phyloP scores from a whole-genome alignment of 2,329 filamentous ascomycete species.

The Chaetomium sp. region DNA sequence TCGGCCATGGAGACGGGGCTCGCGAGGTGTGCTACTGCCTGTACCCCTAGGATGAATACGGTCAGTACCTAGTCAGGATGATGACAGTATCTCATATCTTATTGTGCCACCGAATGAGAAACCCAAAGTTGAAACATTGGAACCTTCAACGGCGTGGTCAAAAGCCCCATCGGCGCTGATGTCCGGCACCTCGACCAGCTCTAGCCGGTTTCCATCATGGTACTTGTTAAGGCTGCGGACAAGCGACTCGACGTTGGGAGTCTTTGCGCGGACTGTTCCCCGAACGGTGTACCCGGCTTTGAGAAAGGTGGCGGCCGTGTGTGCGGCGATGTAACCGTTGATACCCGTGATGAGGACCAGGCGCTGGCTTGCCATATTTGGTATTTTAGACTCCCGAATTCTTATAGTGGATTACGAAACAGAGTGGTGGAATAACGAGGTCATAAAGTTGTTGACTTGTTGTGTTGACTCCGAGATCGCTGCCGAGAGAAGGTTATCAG shows the following conservation, averaged over 20 bases:
- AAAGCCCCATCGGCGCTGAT: conserved; percentile 24
- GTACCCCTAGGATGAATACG: conserved; percentile 10
- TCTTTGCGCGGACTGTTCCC: conserved; percentile 26
- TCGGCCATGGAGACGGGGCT: conserved; percentile 28
- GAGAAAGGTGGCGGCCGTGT: conserved; percentile 29
- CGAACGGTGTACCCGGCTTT: conserved; percentile 28
- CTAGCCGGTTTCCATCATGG: conserved; percentile 22
- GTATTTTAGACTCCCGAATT: background rate
- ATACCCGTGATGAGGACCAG: conserved; percentile 30
- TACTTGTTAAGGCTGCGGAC: conserved; percentile 10
- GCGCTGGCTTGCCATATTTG: conserved; percentile 6
- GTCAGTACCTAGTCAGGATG: too few relatives aligned
- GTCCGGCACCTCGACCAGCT: conserved; percentile 28
- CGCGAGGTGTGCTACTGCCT: conserved; percentile 28
- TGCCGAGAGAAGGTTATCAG: conserved; percentile 3
- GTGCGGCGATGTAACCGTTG: conserved; percentile 32
- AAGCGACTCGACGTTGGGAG: conserved; percentile 15
- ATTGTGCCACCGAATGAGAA: too few relatives aligned
- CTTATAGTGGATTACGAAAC: background rate
- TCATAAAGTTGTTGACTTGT: background rate
- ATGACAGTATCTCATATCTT: background rate
- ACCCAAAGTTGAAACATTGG: conserved; percentile 1
- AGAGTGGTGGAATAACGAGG: background rate
- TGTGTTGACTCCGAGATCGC: background rate
- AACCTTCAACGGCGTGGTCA: conserved; percentile 26